Evolutionary conservation across 2,329 filamentous ascomycete species (phyloP), one percentile per base, ranked within the genome.

Genomic region (Botrytis pseudocinerea): DNA sequence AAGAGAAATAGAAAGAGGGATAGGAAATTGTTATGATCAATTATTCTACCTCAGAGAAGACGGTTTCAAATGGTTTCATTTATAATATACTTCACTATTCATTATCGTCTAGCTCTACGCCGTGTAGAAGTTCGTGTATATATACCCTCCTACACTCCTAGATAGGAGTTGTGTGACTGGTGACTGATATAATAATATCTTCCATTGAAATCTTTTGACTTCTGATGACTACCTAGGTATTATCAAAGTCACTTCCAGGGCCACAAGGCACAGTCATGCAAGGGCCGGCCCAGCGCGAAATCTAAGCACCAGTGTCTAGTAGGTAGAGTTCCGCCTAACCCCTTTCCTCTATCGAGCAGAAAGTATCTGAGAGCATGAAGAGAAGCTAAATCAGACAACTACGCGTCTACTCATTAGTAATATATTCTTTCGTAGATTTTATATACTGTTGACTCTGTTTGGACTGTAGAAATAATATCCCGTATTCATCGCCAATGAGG

Each of bases 181-280:
- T 60, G 32, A 60, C 54, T 32, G 28, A 28, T n/a, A 32, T 32
- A 20, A 32, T 22, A 7, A 25, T 7, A n/a, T n/a, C 42, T 65
- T 65, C 63, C 28, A 38, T 66, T 20, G 63, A 38, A 51, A 14
- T 66, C 63, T 66, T 51, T 51, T 51, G 63, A 20, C 22, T 66
- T 66, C 63, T n/a, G 44, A 38, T 28, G 9, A 46, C 20, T 38
- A 38, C 18, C 54, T 32, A 18, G n/a, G 48, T n/a, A n/a, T 16
- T 16, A 16, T 59, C 28, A 59, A 59, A 32, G 54, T 38, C 25
- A 60, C 20, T 14, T 60, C 22, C 28, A 54, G 48, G 48, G 48
- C 48, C 48, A n/a, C 3, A 16, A 16, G 32, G 57, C 57, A 60
- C 32, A 60, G 28, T 12, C 18, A 35, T 22, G 57, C 35, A 38